A percentile compares a stretch with the other conserved stretches of the same genome.
Conservation (phyloP, 352 stramenopile genomes). For the Globisporangium nodosum region DNA sequence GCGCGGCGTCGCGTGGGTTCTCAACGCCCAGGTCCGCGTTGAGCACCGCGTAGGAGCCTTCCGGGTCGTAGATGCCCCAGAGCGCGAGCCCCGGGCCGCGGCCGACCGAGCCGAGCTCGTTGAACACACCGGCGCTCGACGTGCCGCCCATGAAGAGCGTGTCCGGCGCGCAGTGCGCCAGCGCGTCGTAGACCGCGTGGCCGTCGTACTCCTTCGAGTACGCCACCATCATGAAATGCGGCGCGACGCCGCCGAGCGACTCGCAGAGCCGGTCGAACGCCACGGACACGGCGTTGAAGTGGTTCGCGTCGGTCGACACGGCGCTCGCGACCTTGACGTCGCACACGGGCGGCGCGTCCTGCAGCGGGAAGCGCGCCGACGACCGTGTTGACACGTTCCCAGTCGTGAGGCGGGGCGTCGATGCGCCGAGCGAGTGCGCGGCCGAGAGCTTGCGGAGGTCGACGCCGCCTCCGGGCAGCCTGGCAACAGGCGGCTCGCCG, state of each 20-base stretch:
- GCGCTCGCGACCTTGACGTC: slow-evolving; percentile 73
- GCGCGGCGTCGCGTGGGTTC: slow-evolving; percentile 52
- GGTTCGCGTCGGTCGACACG: slow-evolving; percentile 56
- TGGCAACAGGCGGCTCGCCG: slow-evolving; percentile 2
- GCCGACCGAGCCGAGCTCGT: slow-evolving; percentile 27
- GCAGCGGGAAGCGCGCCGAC: slow-evolving; percentile 3
- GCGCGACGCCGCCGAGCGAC: slow-evolving; percentile 49
- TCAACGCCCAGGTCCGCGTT: slow-evolving; percentile 60
- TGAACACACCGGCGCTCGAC: slow-evolving; percentile 65
- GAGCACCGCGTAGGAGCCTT: slow-evolving; percentile 75
- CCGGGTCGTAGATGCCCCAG: slow-evolving; percentile 80
- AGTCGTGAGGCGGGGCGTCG: slow-evolving; percentile 17
- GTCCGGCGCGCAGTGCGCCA: slow-evolving; percentile 54
- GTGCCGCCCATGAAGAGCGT: slow-evolving; percentile 81
- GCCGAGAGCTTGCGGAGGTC: slow-evolving; percentile 8
- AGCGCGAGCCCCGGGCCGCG: slow-evolving; percentile 43
- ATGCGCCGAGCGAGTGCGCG: slow-evolving; percentile 6
- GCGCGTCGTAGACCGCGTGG: slow-evolving; percentile 45
- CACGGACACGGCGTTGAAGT: slow-evolving; percentile 37
- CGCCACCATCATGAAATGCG: slow-evolving; percentile 77
- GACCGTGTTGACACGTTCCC: background rate
- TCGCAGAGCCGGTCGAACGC: slow-evolving; percentile 57
- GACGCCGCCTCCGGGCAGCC: slow-evolving; percentile 18
- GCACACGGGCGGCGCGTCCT: slow-evolving; percentile 11
- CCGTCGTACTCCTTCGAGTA: slow-evolving; percentile 67